Evolutionary conservation across 2,329 filamentous ascomycete genomes (phyloP), one percentile per base, ranked within the genome.

Genomic region (Tolypocladium endophyticum): DNA sequence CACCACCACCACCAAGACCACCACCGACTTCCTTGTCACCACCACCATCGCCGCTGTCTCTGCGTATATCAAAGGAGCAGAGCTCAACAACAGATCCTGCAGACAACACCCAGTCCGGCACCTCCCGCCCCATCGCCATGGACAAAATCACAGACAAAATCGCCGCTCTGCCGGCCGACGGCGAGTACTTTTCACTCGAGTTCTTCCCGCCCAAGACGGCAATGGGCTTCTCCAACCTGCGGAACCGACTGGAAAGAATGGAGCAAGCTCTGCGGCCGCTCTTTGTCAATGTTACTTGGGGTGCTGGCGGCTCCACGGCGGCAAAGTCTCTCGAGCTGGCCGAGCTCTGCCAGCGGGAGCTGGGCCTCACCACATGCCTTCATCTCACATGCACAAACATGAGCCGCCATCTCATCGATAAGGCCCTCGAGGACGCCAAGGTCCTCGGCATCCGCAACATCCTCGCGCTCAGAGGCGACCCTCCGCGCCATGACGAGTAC

Each of bases 361-460:
- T 97, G 59, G 90, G 90, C 61, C 81, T 99, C 61, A 97, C 94
- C 50, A 99, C 94, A 62, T 97, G 94, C 73, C 80, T 99, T 65
- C 94, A 99, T 73, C 79, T 99, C 65, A 99, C 94, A 3, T 99
- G 94, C 75, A 99, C 94, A 59, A 97, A 99, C 73, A 97, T 97
- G 93, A 94, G 88, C 71, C 85, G 87, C 65, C 82, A 82, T 57
- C 77, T 96, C 66, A 86, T 99, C 61, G 94, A 99, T 69, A 87
- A 92, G 71, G 90, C 93, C 0, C 77, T 99, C 64, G 90, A 95
- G 68, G 90, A 95, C 69, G 93, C 93, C 55, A 96, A 95, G 75
- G 89, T 83, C 12, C 76, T 97, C 55, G 94, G 94, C 0, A 91
- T 99, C 65, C 83, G 92, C 65, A 99, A 99, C 70, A 96, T 99